Conservation (phyloP, 1,139 yeast species). For the Lodderomyces elongisporus region DNA sequence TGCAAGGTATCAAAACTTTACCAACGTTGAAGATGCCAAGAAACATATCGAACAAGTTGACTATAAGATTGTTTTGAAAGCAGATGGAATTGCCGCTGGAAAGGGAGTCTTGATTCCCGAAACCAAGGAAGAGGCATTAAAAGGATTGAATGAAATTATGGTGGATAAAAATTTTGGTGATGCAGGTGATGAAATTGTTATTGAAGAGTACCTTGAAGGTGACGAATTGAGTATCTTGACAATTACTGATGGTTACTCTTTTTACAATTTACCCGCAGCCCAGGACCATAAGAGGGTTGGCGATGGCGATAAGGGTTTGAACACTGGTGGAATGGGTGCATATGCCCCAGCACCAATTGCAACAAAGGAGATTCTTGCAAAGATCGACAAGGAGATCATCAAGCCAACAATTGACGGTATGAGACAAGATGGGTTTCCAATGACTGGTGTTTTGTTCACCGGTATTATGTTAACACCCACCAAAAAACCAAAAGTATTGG, state of each 20-base stretch:
- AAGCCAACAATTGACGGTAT: conserved; percentile 94
- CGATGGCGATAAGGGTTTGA: conserved; percentile 88
- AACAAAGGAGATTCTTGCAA: conserved; percentile 59
- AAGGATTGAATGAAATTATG: conserved; percentile 86
- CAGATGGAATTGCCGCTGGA: conserved; percentile 98
- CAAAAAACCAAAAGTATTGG: conserved; percentile 88
- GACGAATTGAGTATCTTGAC: conserved; percentile 94
- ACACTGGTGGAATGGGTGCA: conserved; percentile 99
- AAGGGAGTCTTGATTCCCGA: conserved; percentile 95
- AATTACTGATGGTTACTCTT: conserved; percentile 89
- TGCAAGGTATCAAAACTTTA: conserved; percentile 81
- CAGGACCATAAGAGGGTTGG: conserved; percentile 97
- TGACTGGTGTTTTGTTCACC: conserved; percentile 94
- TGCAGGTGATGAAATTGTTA: conserved; percentile 95
- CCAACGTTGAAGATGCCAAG: conserved; percentile 68
- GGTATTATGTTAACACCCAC: conserved; percentile 83
- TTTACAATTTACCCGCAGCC: conserved; percentile 90
- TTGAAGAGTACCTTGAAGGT: conserved; percentile 95
- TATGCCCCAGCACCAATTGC: conserved; percentile 97
- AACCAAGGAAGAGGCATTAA: conserved; percentile 75
- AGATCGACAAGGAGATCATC: conserved; percentile 68
- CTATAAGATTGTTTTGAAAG: conserved; percentile 87
- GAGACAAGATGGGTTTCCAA: conserved; percentile 94
- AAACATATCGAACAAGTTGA: conserved; percentile 60
- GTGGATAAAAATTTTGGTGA: conserved; percentile 80